Conservation (phyloP, 768 basidiomycete species). For the Suillus tomentosus region DNA sequence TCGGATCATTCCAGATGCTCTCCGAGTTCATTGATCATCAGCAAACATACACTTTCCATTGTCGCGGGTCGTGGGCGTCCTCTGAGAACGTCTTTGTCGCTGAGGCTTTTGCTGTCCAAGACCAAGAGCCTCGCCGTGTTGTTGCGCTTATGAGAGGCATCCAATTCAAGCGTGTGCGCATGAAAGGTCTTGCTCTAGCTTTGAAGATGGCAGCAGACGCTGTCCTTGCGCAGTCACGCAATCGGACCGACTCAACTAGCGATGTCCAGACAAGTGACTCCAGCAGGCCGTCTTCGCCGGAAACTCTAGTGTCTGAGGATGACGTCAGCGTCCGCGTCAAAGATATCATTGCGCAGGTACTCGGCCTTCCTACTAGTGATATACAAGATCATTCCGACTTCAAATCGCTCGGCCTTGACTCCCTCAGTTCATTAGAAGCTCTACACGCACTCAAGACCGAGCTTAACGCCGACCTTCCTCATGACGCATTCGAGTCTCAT, state of each 20-base stretch:
- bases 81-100: conserved; percentile 48
- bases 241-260: conserved; percentile 31
- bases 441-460: conserved; percentile 47
- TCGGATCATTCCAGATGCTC: conserved; percentile 51
- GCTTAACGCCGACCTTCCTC: conserved; percentile 46
- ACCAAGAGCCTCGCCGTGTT: conserved; percentile 38
- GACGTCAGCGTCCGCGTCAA: conserved; percentile 32
- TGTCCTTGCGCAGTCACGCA: conserved; percentile 12
- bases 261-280: conserved; percentile 10
- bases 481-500: conserved; percentile 42
- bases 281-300: conserved; percentile 36
- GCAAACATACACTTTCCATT: conserved; percentile 52
- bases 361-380: conserved; percentile 31
- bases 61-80: conserved; percentile 45
- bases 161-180: conserved; percentile 57
- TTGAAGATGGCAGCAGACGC: conserved; percentile 39
- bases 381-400: conserved; percentile 51
- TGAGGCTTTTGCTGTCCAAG: conserved; percentile 53
- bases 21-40: conserved; percentile 43
- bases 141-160: conserved; percentile 61
- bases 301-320: conserved; percentile 42
- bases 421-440: conserved; percentile 64
- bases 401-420: conserved; percentile 63
- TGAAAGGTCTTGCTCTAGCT: conserved; percentile 49
- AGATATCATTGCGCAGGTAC: conserved; percentile 45